Conservation (phyloP, 1,284 basidiomycete genomes). For the Cryptococcus sp. region DNA sequence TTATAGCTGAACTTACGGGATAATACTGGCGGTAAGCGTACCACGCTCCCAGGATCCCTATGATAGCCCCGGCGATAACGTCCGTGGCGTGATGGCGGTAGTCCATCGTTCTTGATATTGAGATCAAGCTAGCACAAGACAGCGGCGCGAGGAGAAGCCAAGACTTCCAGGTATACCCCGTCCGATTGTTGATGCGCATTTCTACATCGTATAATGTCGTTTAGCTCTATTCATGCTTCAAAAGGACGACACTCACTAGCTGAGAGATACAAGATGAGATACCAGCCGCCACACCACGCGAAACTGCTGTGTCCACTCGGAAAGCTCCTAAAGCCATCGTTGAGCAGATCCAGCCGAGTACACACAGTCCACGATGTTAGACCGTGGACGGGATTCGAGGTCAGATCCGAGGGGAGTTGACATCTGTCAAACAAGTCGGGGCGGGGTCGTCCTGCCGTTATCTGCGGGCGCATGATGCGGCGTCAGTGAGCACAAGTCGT, state of each 20-base stretch:
- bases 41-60: constrained; percentile 43
- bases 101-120: constrained; percentile 78
- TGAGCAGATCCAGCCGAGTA: constrained; percentile 68
- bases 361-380: constrained; percentile 76
- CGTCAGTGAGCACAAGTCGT: background rate
- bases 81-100: constrained; percentile 50
- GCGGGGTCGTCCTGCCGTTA: constrained; percentile 81
- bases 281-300: constrained; percentile 51
- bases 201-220: constrained; percentile 63
- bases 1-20: constrained; percentile 31
- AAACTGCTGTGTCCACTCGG: constrained; percentile 85
- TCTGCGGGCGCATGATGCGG: constrained; percentile 20
- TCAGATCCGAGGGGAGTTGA: constrained; percentile 66
- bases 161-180: constrained; percentile 78
- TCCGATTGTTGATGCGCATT: constrained; percentile 78
- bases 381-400: constrained; percentile 67
- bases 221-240: background rate
- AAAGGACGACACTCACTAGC: constrained; percentile 34
- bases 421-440: constrained; percentile 84
- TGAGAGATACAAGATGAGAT: constrained; percentile 57
- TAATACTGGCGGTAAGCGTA: constrained; percentile 51
- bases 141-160: constrained; percentile 82
- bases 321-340: constrained; percentile 89
- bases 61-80: constrained; percentile 46
- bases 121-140: constrained; percentile 74